A percentile compares a stretch with the other conserved stretches of the same genome.
Conservation (phyloP, 257 asterid genomes). For the Datura wrightii region DNA sequence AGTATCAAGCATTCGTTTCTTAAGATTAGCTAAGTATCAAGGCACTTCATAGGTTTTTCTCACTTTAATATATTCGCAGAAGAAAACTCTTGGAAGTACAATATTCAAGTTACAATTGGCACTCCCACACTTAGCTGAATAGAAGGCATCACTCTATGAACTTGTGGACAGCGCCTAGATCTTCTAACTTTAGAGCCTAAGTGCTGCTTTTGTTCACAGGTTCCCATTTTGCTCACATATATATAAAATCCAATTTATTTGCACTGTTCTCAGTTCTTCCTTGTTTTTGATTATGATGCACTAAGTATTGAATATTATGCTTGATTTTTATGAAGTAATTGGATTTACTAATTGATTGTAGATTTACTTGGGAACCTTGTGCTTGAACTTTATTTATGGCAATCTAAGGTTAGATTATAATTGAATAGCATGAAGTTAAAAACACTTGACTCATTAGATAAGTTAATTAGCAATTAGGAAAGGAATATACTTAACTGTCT, state of each 20-base stretch:
- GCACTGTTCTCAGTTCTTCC: background rate
- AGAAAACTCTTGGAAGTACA: background rate
- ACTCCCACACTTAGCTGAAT: background rate
- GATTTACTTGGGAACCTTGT: background rate
- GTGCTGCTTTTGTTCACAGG: conserved; percentile 3
- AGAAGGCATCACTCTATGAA: background rate
- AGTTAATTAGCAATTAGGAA: background rate
- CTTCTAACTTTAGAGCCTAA: background rate
- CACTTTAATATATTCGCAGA: background rate
- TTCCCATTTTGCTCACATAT: conserved; percentile 9
- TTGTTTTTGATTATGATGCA: background rate
- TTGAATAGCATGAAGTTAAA: background rate
- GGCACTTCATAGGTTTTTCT: background rate
- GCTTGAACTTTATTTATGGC: background rate
- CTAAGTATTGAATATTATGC: background rate
- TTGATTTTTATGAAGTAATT: conserved; percentile 1
- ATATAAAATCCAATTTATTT: background rate
- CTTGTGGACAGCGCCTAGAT: background rate
- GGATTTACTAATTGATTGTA: background rate
- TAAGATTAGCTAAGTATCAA: background rate
- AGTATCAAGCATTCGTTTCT: background rate
- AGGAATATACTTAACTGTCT: background rate
- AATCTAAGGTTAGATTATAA: background rate
- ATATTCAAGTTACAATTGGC: background rate
- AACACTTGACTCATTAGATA: background rate